Evolutionary conservation across 768 basidiomycete genomes (phyloP).

Genomic region (button mushroom (Agaricus bisporus)): DNA sequence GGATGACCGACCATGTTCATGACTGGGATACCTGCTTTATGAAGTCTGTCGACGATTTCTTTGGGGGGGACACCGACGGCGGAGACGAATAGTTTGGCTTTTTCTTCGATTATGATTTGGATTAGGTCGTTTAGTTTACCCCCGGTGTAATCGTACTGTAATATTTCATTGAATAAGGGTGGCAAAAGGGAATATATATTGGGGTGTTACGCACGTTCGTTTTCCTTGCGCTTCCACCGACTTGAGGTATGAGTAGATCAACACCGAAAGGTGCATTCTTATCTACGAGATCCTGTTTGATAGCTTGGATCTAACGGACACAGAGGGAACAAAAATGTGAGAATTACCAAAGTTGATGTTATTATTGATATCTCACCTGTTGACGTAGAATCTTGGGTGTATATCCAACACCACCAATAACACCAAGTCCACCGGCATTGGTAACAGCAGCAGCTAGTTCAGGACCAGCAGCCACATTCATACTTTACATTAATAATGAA

Average conservation of each 20-base stretch:
- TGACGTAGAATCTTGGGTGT: slow-evolving; percentile 75
- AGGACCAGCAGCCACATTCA: slow-evolving; percentile 46
- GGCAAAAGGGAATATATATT: background rate
- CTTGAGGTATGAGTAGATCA: slow-evolving; percentile 82
- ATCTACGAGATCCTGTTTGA: slow-evolving; percentile 70
- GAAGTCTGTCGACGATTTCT: slow-evolving; percentile 73
- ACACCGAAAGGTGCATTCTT: slow-evolving; percentile 85
- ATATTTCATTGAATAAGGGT: no score
- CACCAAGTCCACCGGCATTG: slow-evolving; percentile 89
- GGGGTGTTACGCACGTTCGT: slow-evolving; percentile 65
- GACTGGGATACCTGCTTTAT: slow-evolving; percentile 77
- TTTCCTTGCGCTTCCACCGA: slow-evolving; percentile 84
- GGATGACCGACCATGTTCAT: slow-evolving; percentile 99
- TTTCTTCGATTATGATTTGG: slow-evolving; percentile 90
- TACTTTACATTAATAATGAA: slow-evolving; percentile 24
- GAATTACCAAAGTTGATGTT: no score
- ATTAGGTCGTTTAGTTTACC: slow-evolving; percentile 80
- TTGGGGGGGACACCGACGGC: slow-evolving; percentile 86
- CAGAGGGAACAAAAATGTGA: slow-evolving; percentile 13
- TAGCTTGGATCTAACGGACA: slow-evolving; percentile 49
- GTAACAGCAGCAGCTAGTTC: slow-evolving; percentile 92
- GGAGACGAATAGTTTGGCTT: slow-evolving; percentile 82
- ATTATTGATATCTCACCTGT: no score
- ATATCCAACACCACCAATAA: slow-evolving; percentile 87
- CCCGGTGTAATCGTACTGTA: slow-evolving; percentile 87